Evolutionary conservation across 495 filamentous ascomycete species (phyloP), one percentile per base, ranked within the genome.

Genomic region (Tricharina praecox): DNA sequence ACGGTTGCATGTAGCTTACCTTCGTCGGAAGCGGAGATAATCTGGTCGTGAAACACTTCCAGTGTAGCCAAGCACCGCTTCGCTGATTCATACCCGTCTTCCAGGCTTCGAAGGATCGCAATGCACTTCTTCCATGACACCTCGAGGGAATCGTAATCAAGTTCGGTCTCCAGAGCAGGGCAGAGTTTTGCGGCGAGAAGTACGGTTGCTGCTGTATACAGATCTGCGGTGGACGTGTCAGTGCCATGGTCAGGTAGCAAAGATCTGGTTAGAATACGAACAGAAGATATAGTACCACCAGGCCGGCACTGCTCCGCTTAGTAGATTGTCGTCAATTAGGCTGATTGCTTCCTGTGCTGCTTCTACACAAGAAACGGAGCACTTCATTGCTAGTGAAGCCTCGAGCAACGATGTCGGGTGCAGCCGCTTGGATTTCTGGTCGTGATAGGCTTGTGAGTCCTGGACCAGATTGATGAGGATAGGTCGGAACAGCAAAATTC

Each of bases 231-330:
- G n/a, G n/a, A n/a, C n/a, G n/a, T n/a, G n/a, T n/a, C n/a, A n/a
- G n/a, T n/a, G n/a, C n/a, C n/a, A n/a, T n/a, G n/a, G n/a, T n/a
- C n/a, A n/a, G n/a, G n/a, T n/a, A n/a, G n/a, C n/a, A n/a, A n/a
- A n/a, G n/a, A n/a, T n/a, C n/a, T n/a, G n/a, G n/a, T n/a, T n/a
- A n/a, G 28, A 13, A 32, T 5, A 24, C 39, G 10, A 5, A 43
- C 39, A 46, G 19, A 46, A 46, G 18, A 46, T 46, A 20, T 46
- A 46, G 20, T 46, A 46, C 43, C 43, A 46, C 43, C 43, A 46
- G 13, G 43, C 43, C n/a, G 43, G 43, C 10, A 46, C 43, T 20
- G 43, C 43, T 8, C 43, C 43, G 23, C 11, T 46, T 5, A 33
- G 24, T 2, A 46, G 43, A 15, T 46, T 32, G 5, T 34, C 43